Percentiles rank a stretch among this genome's conserved stretches.
These are phyloP conservation scores for Mucor indicus DNA, from an alignment of 371 early-diverging fungal species.

Conservation along the genomic window DNA sequence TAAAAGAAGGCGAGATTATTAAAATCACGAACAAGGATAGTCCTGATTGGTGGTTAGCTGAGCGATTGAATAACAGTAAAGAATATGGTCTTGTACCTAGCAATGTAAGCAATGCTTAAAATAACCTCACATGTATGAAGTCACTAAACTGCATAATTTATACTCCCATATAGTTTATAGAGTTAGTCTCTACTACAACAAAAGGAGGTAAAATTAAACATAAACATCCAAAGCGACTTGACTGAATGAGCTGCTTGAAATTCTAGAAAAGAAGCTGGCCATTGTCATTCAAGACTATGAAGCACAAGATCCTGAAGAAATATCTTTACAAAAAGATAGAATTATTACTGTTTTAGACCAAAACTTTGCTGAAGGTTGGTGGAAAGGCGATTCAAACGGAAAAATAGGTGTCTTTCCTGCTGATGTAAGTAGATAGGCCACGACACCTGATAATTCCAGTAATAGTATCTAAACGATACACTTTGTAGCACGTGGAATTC, in stretches of 20 bases:
- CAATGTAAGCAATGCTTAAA: conserved; percentile 42
- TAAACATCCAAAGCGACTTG: too few relatives aligned
- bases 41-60: conserved; percentile 56
- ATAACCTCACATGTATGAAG: too few relatives aligned
- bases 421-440: conserved; percentile 45
- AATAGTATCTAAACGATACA: conserved; percentile 4
- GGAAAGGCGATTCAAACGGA: conserved; percentile 60
- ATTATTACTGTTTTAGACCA: conserved; percentile 61
- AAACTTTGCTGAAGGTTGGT: conserved; percentile 60
- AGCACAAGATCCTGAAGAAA: conserved; percentile 60
- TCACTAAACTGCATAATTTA: too few relatives aligned
- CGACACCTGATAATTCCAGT: too few relatives aligned
- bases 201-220: too few relatives aligned
- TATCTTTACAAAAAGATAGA: conserved; percentile 57
- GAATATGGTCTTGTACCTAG: conserved; percentile 65
- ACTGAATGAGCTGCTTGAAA: too few relatives aligned
- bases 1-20: conserved; percentile 54
- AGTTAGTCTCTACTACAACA: too few relatives aligned
- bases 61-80: conserved; percentile 35
- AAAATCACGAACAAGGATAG: conserved; percentile 49
- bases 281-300: conserved; percentile 59
- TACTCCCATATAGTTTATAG: too few relatives aligned
- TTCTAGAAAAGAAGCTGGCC: conserved; percentile 30
- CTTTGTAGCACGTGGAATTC: conserved; percentile 24
- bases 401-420: conserved; percentile 56